Percentiles rank a stretch among this genome's conserved stretches.
These are phyloP conservation scores for Tribonema minus DNA, from an alignment of 108 stramenopile species.

Conservation along the genomic window DNA sequence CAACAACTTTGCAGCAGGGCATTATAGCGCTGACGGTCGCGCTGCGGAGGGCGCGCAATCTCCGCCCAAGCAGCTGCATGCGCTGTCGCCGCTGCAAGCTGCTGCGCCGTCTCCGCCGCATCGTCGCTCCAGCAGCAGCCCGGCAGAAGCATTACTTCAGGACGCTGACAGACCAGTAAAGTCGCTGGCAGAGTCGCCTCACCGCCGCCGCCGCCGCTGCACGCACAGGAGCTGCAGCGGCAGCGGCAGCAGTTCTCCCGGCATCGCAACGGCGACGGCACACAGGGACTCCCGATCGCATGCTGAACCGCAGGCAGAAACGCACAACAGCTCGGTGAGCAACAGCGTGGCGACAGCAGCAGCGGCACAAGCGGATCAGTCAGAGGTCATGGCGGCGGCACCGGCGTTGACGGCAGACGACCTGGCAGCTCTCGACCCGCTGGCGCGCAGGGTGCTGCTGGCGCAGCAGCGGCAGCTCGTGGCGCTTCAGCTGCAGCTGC, in stretches of 20 bases:
- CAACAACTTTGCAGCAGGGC: too few relatives aligned
- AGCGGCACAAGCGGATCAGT: background rate
- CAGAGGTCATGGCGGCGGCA: background rate
- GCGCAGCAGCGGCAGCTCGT: constrained; percentile 33
- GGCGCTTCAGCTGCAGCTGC: constrained; percentile 19
- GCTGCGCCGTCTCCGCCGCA: too few relatives aligned
- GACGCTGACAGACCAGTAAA: too few relatives aligned
- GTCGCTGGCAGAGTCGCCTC: too few relatives aligned
- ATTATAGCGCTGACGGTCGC: too few relatives aligned
- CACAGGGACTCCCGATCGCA: background rate
- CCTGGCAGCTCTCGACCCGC: constrained; percentile 11
- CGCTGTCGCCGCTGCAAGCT: too few relatives aligned
- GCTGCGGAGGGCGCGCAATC: too few relatives aligned
- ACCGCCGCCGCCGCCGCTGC: too few relatives aligned
- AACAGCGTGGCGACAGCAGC: background rate
- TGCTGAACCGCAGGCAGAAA: constrained; percentile 8
- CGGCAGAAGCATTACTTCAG: too few relatives aligned
- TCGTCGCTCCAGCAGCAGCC: too few relatives aligned
- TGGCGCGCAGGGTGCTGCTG: constrained; percentile 9
- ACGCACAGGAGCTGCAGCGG: too few relatives aligned
- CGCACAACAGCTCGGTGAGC: background rate
- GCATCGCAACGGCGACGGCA: background rate
- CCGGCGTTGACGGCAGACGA: background rate
- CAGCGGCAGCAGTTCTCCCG: background rate
- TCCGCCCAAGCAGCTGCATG: too few relatives aligned